phyloP scores from a whole-genome alignment of 192 early-diverging fungal species.

The Spinellus fusiger region DNA sequence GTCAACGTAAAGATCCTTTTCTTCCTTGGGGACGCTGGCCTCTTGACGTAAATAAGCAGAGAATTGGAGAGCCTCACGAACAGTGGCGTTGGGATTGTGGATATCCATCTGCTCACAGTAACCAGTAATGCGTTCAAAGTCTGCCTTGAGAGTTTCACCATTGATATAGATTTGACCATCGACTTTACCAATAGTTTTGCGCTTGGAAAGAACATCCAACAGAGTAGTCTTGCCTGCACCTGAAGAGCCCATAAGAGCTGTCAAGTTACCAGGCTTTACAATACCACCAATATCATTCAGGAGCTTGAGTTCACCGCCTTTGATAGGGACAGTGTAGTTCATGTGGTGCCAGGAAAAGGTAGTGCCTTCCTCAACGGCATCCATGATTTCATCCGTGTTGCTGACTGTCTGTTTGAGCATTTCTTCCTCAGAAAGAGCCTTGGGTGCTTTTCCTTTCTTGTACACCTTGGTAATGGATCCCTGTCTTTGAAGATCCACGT shows the following conservation, averaged over 20 bases:
- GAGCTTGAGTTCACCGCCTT: constrained; percentile 46
- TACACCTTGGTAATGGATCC: constrained; percentile 48
- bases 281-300: constrained; percentile 64
- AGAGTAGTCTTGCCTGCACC: constrained; percentile 77
- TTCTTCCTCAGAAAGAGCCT: not conserved
- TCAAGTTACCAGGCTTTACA: constrained; percentile 72
- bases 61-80: constrained; percentile 72
- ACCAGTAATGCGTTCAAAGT: constrained; percentile 66
- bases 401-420: not conserved
- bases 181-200: constrained; percentile 67
- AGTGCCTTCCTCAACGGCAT: constrained; percentile 44
- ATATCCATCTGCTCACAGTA: constrained; percentile 87
- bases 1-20: constrained; percentile 71
- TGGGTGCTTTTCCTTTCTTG: constrained; percentile 34
- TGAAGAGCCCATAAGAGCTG: constrained; percentile 75
- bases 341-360: constrained; percentile 63
- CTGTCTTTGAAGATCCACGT: constrained; percentile 54
- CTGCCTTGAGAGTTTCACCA: constrained; percentile 43
- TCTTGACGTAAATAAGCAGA: constrained; percentile 73
- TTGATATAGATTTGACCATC: constrained; percentile 70
- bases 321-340: constrained; percentile 46
- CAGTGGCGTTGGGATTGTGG: constrained; percentile 69
- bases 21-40: constrained; percentile 49
- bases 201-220: constrained; percentile 65
- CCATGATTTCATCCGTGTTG: constrained; percentile 28